Percentiles rank a stretch among this genome's conserved stretches.
These are phyloP conservation scores for Rhypophila decipiens DNA, from an alignment of 495 filamentous ascomycete species.

Conservation along the genomic window DNA sequence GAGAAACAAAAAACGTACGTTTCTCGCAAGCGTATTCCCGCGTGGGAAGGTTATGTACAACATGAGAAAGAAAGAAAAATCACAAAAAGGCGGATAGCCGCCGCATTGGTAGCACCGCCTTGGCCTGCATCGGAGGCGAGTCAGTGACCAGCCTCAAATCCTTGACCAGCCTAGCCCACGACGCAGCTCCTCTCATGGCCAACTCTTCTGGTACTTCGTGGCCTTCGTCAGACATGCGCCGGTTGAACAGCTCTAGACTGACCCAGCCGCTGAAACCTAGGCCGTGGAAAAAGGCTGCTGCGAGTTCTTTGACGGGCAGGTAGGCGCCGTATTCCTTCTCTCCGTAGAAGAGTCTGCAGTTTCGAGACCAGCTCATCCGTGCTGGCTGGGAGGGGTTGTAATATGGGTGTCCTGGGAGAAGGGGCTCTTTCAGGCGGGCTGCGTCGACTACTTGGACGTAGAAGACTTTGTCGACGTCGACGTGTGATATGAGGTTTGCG, in stretches of 20 bases:
- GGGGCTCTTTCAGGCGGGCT: conserved; percentile 52
- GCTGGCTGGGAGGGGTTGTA: conserved; percentile 55
- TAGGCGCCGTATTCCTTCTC: conserved; percentile 67
- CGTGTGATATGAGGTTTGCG: conserved; percentile 43
- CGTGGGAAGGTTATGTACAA: too few relatives aligned
- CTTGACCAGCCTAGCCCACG: conserved; percentile 55
- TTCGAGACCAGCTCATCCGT: conserved; percentile 77
- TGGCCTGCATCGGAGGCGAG: conserved; percentile 9
- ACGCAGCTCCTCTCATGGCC: conserved; percentile 54
- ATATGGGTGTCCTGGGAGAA: conserved; percentile 58
- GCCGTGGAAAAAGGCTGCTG: conserved; percentile 54
- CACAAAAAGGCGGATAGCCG: conserved; percentile 26
- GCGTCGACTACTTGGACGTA: conserved; percentile 78
- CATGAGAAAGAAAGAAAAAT: too few relatives aligned
- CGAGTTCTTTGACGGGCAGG: conserved; percentile 59
- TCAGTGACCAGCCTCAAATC: conserved; percentile 48
- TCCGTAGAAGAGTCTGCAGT: conserved; percentile 69
- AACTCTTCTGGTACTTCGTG: conserved; percentile 53
- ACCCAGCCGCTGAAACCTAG: conserved; percentile 70
- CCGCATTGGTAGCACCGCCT: neutral
- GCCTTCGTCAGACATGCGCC: conserved; percentile 50
- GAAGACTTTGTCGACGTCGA: conserved; percentile 66
- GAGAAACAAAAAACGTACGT: too few relatives aligned
- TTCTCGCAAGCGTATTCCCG: too few relatives aligned
- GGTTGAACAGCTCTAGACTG: conserved; percentile 72